Conservation (phyloP, 768 basidiomycete genomes). For the Lactarius psammicola region DNA sequence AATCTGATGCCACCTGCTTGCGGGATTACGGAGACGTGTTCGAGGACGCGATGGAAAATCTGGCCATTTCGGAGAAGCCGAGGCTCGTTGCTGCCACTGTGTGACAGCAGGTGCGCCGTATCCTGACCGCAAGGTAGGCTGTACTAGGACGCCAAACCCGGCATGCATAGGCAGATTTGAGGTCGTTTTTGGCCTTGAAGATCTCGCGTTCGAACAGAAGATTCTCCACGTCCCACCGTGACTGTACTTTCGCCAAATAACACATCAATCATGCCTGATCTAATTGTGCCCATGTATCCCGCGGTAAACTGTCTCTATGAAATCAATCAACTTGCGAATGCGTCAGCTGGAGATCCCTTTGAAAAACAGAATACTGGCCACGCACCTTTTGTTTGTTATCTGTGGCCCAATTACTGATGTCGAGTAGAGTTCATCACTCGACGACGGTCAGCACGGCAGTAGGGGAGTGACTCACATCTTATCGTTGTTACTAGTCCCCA, state of each 20-base stretch:
- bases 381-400: constrained; percentile 94
- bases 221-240: neutral
- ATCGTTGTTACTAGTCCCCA: constrained; percentile 99
- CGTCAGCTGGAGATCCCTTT: constrained; percentile 1
- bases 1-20: too few species aligned
- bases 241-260: neutral
- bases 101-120: constrained; percentile 24
- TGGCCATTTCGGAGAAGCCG: constrained; percentile 46
- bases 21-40: constrained; percentile 43
- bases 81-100: constrained; percentile 30
- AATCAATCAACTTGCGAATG: constrained; percentile 77
- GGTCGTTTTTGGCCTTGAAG: neutral
- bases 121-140: neutral
- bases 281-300: constrained; percentile 39
- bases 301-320: constrained; percentile 93
- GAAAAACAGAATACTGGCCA: constrained; percentile 11
- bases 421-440: neutral
- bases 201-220: neutral
- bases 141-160: neutral
- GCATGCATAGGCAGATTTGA: neutral
- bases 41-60: constrained; percentile 65
- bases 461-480: constrained; percentile 69
- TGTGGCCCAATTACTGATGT: constrained; percentile 92
- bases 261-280: neutral
- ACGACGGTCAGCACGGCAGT: neutral